phyloP scores from a whole-genome alignment of 78 protist genomes.

The Bigelowiella natans region DNA sequence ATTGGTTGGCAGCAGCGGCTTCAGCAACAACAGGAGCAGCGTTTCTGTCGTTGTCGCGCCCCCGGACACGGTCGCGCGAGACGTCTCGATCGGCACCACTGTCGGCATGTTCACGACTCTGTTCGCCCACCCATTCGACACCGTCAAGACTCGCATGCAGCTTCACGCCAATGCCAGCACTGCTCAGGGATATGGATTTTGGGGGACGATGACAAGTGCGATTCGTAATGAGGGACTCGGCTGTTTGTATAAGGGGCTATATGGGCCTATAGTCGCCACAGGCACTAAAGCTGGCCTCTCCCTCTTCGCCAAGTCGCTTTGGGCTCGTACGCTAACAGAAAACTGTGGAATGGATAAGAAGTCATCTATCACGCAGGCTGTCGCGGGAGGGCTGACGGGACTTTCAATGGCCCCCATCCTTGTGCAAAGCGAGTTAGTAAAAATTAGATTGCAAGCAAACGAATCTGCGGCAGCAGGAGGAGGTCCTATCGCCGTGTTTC shows the following conservation, averaged over 20 bases:
- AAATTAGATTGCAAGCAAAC: neutral
- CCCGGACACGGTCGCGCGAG: no score
- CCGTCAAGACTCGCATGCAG: neutral
- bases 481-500: no score
- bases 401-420: neutral
- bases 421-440: neutral
- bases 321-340: neutral
- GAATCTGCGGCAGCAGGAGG: no score
- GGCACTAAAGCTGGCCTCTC: neutral
- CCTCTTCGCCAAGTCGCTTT: neutral
- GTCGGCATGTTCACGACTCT: neutral
- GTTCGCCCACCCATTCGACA: neutral
- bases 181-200: no score
- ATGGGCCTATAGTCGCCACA: neutral
- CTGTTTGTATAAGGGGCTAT: neutral
- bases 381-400: neutral
- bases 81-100: no score
- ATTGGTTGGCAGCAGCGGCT: no score
- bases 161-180: no score
- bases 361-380: no score
- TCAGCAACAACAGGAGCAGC: no score
- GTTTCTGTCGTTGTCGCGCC: no score
- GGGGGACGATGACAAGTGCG: neutral
- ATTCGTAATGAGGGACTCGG: neutral
- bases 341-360: neutral